A percentile compares a stretch with the other conserved stretches of the same genome.
phyloP scores from a whole-genome alignment of 2,329 filamentous ascomycete species.

The Hirsutella minnesotensis region DNA sequence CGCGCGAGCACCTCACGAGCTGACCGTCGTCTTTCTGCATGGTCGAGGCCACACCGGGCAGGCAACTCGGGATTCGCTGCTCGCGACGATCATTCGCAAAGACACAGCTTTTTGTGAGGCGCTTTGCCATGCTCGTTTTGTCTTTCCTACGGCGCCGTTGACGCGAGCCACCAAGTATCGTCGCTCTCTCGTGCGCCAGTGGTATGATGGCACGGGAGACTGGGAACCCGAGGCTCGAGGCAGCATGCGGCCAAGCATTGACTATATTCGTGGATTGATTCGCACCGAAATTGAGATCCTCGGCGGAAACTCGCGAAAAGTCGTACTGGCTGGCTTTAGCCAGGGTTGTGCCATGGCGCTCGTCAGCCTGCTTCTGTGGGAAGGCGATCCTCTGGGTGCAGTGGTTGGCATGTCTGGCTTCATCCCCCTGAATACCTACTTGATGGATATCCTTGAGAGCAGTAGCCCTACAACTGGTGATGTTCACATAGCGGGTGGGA shows the following conservation, averaged over 20 bases:
- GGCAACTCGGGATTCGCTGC: constrained; percentile 27
- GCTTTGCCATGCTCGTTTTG: constrained; percentile 31
- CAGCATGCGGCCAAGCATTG: constrained; percentile 27
- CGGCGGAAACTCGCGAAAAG: constrained; percentile 18
- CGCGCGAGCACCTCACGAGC: constrained; percentile 19
- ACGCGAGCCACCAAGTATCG: constrained; percentile 19
- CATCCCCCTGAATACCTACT: too few relatives aligned
- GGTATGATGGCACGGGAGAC: constrained; percentile 23
- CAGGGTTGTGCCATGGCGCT: constrained; percentile 40
- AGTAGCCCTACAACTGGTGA: too few relatives aligned
- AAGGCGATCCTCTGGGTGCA: constrained; percentile 23
- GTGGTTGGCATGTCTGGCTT: too few relatives aligned
- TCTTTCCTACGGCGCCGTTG: constrained; percentile 37
- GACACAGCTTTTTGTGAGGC: too few relatives aligned
- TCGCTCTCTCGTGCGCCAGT: constrained; percentile 20
- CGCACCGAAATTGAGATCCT: constrained; percentile 21
- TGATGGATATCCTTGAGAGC: too few relatives aligned
- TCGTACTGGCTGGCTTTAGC: constrained; percentile 39
- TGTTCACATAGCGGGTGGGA: too few relatives aligned
- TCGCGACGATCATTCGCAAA: constrained; percentile 14
- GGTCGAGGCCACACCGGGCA: constrained; percentile 31
- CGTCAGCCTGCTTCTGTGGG: constrained; percentile 29
- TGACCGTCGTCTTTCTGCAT: constrained; percentile 36
- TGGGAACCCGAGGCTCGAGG: constrained; percentile 19
- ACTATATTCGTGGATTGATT: constrained; percentile 9